Base-by-base conservation (phyloP, 2,329 filamentous ascomycete genomes). In the Alternaria sp. region DNA sequence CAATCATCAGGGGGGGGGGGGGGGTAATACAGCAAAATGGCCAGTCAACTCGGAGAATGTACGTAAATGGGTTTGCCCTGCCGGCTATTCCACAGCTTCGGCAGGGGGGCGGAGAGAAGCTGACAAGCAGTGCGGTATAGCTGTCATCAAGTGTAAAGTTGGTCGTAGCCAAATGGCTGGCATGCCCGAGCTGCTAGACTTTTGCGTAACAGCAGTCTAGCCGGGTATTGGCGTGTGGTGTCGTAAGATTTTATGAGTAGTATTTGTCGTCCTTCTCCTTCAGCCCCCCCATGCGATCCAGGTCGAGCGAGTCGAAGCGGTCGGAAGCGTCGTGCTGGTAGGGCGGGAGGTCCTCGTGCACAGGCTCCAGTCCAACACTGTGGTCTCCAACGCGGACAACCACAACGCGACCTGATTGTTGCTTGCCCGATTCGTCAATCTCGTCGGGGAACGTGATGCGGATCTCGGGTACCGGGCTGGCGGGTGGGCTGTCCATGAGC, bases 401-500 rank as follows among this genome's bases (percentile, higher is more conserved):
- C 23, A 99, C 90, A 51, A 98, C 93, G 31, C 93, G 88, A 33
- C 94, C 94, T 66, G 90, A 92, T 81, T 90, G 90, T 70, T 85
- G 85, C 78, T 88, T 92, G 68, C 94, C 94, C 54, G 81, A 73
- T 49, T 92, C 91, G 74, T 97, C 93, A 69, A 96, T 89, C 82
- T 98, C 95, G 71, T 96, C 92, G 14, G 95, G 95, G 83, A 99
- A 98, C 34, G 95, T 98, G 78, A 99, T 97, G 79, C 93, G 92
- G 72, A 99, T 99, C 81, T 98, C 91, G 21, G 95, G 95, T 28
- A 98, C 85, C 67, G 90, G 90, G 78, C 87, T 91, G 70, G 90
- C 82, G 23, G 93, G 17, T 17, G 17, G 90, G 79, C 91, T 91
- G 65, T 88, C 85, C 67, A 94, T 87, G 80, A 96, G 88, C 65